A percentile compares a stretch with the other conserved stretches of the same genome.
phyloP scores from a whole-genome alignment of 2,329 filamentous ascomycete species.

The Cladosporium sp. region DNA sequence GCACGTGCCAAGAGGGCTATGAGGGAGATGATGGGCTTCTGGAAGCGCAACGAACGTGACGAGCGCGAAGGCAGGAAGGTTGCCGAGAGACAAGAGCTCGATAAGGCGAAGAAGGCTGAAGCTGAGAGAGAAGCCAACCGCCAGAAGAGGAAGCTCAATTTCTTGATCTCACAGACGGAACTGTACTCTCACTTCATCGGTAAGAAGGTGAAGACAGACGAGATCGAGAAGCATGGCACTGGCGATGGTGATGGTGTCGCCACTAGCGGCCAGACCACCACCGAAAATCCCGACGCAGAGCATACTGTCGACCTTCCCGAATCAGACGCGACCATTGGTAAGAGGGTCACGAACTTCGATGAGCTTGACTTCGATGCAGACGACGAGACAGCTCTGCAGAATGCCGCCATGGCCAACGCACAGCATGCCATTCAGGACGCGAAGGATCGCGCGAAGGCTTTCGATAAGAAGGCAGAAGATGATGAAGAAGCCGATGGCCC shows the following conservation, averaged over 20 bases:
- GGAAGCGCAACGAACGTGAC: constrained; percentile 98
- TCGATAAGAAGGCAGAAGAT: constrained; percentile 69
- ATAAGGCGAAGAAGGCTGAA: constrained; percentile 94
- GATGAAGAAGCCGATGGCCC: constrained; percentile 37
- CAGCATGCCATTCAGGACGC: constrained; percentile 94
- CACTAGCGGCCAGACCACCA: constrained; percentile 48
- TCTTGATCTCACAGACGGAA: constrained; percentile 97
- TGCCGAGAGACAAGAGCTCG: constrained; percentile 91
- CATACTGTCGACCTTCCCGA: constrained; percentile 47
- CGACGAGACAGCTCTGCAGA: constrained; percentile 75
- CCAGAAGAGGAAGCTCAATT: constrained; percentile 98
- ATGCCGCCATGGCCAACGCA: constrained; percentile 90
- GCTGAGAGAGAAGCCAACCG: constrained; percentile 95
- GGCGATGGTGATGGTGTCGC: constrained; percentile 62
- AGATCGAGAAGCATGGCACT: constrained; percentile 86
- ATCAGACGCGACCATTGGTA: constrained; percentile 46
- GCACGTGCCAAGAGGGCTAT: constrained; percentile 96
- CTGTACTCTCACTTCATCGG: constrained; percentile 99
- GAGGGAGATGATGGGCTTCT: constrained; percentile 99
- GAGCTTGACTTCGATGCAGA: constrained; percentile 94
- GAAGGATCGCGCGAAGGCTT: constrained; percentile 85
- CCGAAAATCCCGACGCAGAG: constrained; percentile 35
- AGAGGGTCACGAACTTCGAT: constrained; percentile 89
- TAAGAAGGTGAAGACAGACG: constrained; percentile 97
- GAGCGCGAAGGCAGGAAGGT: constrained; percentile 92